phyloP scores from a whole-genome alignment of 495 filamentous ascomycete species.

The Antarctomyces pellizariae region DNA sequence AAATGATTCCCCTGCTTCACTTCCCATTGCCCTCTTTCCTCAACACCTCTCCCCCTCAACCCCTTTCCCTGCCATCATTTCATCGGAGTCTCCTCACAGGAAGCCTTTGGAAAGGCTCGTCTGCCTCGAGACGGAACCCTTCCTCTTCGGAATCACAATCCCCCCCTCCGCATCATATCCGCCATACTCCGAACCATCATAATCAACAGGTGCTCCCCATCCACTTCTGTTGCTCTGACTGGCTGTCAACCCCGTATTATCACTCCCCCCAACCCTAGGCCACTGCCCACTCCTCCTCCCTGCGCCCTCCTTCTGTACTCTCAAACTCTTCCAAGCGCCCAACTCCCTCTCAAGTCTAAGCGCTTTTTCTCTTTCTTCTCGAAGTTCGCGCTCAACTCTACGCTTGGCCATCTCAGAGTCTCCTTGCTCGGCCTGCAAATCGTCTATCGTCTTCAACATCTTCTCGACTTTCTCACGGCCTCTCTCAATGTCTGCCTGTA shows the following conservation, averaged over 20 bases:
- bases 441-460: constrained; percentile 73
- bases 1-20: too few relatives aligned
- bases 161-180: constrained; percentile 17
- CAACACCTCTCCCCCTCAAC: too few relatives aligned
- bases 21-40: too few relatives aligned
- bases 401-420: constrained; percentile 56
- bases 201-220: too few relatives aligned
- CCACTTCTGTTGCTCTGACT: constrained; percentile 1
- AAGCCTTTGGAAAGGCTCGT: constrained; percentile 32
- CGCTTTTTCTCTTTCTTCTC: constrained; percentile 70
- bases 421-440: constrained; percentile 69
- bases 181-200: too few relatives aligned
- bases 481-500: constrained; percentile 60
- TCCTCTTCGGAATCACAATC: constrained; percentile 26
- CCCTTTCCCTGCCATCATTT: too few relatives aligned
- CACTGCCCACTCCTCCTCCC: constrained; percentile 9
- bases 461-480: constrained; percentile 76
- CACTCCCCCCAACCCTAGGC: constrained; percentile 16
- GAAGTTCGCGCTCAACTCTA: constrained; percentile 69
- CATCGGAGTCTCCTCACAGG: constrained; percentile 15
- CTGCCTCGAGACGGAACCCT: constrained; percentile 28
- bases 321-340: constrained; percentile 58
- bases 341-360: constrained; percentile 71
- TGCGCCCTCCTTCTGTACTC: constrained; percentile 31
- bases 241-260: constrained; percentile 8